Conservation (phyloP, 805 yeast species). For the Yarrowia osloensis region DNA sequence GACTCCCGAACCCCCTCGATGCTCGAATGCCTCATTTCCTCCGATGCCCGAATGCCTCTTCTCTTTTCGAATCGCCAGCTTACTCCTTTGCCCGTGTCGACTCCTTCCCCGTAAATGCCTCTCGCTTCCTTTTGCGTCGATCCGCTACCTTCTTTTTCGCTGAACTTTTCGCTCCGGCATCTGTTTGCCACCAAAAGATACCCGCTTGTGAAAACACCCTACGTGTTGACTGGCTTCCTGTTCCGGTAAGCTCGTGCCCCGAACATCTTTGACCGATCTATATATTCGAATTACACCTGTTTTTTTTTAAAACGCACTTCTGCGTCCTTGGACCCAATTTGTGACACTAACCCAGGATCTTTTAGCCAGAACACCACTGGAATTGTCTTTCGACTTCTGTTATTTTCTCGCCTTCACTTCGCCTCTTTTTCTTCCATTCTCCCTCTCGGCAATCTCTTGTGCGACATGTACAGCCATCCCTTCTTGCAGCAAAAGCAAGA, state of each 20-base stretch:
- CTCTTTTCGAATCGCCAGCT: too few species aligned
- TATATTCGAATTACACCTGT: neutral
- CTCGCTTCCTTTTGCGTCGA: neutral
- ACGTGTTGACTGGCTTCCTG: neutral
- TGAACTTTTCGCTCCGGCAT: too few species aligned
- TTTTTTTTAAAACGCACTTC: neutral
- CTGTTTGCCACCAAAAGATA: too few species aligned
- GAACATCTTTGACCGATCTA: neutral
- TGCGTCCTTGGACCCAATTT: neutral
- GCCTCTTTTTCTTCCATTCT: neutral
- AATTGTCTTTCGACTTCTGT: too few species aligned
- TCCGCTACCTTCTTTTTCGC: neutral
- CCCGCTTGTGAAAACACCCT: neutral
- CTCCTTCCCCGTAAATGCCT: too few species aligned
- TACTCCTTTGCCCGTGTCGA: too few species aligned
- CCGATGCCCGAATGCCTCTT: too few species aligned
- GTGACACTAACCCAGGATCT: neutral
- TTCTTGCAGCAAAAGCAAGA: neutral
- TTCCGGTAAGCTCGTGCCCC: neutral
- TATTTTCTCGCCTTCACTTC: too few species aligned
- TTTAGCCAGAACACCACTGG: too few species aligned
- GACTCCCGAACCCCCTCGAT: too few species aligned
- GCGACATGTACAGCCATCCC: neutral
- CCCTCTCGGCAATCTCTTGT: neutral
- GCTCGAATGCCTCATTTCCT: neutral